Conservation (phyloP, 2,329 filamentous ascomycete species). For the Hypoxylon sp. region DNA sequence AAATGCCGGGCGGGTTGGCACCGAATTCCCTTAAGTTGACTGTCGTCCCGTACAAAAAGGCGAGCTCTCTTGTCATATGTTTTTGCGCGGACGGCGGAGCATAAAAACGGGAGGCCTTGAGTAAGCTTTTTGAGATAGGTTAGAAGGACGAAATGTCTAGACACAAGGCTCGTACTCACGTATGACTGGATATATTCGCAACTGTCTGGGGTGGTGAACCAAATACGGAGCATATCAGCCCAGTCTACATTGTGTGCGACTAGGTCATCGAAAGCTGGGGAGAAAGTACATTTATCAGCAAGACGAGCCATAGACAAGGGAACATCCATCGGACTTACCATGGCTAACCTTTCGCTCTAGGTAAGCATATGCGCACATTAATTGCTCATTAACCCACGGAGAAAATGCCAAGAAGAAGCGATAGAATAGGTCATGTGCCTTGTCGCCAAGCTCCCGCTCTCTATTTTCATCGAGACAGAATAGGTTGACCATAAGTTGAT, state of each 20-base stretch:
- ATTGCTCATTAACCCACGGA: conserved; percentile 17
- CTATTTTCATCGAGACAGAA: background rate
- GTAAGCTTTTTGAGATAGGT: background rate
- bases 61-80: background rate
- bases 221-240: background rate
- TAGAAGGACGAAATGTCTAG: background rate
- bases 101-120: conserved; percentile 1
- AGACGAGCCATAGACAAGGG: background rate
- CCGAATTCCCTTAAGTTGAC: too few species aligned
- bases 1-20: background rate
- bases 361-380: background rate
- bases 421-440: background rate
- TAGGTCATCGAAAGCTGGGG: background rate
- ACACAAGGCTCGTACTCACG: background rate
- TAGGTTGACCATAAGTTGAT: conserved; percentile 10
- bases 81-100: background rate
- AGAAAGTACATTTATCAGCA: background rate
- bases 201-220: background rate
- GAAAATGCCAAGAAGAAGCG: conserved; percentile 9
- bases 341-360: background rate
- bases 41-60: background rate
- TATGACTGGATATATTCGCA: background rate
- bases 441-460: background rate
- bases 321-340: conserved; percentile 4
- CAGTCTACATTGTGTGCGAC: background rate